These are phyloP conservation scores for Pichia sp. DNA, from an alignment of 1,139 yeast genomes.

Conservation along the genomic window DNA sequence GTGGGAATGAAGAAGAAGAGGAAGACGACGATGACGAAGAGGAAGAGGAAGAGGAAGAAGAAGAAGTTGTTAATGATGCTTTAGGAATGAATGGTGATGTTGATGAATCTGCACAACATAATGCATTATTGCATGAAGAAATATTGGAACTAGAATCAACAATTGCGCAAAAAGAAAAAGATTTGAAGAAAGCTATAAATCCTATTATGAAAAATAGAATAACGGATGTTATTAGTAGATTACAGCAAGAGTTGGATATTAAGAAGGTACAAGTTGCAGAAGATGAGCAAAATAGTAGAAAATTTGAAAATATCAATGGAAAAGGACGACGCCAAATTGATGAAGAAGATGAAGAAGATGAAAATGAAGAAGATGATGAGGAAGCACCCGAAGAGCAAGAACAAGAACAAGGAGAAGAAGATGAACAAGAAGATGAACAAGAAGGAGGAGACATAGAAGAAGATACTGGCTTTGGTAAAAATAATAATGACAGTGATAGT, in stretches of 20 bases:
- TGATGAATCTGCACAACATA: conserved; percentile 52
- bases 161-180: conserved; percentile 67
- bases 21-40: conserved; percentile 33
- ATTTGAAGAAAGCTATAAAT: conserved; percentile 72
- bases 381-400: conserved; percentile 12
- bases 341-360: conserved; percentile 26
- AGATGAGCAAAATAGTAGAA: conserved; percentile 26
- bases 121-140: conserved; percentile 77
- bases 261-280: conserved; percentile 64
- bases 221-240: conserved; percentile 70
- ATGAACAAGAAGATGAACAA: conserved; percentile 30
- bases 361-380: conserved; percentile 26
- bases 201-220: conserved; percentile 87
- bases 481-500: conserved; percentile 21
- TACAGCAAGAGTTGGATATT: conserved; percentile 76
- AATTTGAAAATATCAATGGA: conserved; percentile 17
- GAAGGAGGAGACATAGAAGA: conserved; percentile 26
- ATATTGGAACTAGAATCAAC: conserved; percentile 76
- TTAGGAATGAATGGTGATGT: conserved; percentile 22
- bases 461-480: conserved; percentile 18
- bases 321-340: conserved; percentile 22
- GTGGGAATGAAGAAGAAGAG: conserved; percentile 29
- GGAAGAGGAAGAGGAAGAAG: conserved; percentile 32
- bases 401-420: conserved; percentile 11
- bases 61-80: conserved; percentile 47